Evolutionary conservation across 148 eudicot species (phyloP).

Genomic region (Chenopodium suecicum): DNA sequence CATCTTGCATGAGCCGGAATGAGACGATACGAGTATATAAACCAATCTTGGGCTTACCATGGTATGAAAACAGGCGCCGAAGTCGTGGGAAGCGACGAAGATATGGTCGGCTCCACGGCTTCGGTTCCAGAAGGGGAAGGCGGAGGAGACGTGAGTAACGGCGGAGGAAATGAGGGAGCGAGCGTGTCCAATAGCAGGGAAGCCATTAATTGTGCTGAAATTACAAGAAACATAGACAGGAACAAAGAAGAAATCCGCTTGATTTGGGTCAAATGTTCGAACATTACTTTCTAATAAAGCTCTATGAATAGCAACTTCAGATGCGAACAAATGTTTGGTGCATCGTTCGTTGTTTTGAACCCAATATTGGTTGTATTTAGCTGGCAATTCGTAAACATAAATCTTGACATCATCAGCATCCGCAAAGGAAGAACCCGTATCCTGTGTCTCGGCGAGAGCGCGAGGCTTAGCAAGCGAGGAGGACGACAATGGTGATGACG

Average conservation of each 20-base stretch:
- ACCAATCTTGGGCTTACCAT: constrained; percentile 37
- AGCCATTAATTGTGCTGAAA: constrained; percentile 75
- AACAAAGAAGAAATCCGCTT: constrained; percentile 83
- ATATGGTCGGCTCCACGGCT: constrained; percentile 67
- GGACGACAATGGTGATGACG: neutral
- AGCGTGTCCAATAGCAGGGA: constrained; percentile 76
- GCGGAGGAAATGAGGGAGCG: constrained; percentile 57
- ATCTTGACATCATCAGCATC: constrained; percentile 29
- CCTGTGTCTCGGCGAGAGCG: neutral
- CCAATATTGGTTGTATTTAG: constrained; percentile 65
- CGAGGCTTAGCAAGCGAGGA: constrained; percentile 3
- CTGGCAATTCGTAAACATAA: constrained; percentile 69
- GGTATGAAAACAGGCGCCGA: constrained; percentile 85
- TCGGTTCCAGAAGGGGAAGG: constrained; percentile 75
- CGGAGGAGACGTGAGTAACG: constrained; percentile 42
- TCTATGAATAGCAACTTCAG: constrained; percentile 83
- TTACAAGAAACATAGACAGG: constrained; percentile 88
- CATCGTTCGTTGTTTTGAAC: constrained; percentile 48
- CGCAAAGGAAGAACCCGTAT: too few relatives aligned
- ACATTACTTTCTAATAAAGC: constrained; percentile 44
- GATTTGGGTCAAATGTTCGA: constrained; percentile 55
- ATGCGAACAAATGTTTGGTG: constrained; percentile 65
- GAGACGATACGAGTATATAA: too few relatives aligned
- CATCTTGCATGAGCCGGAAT: too few relatives aligned
- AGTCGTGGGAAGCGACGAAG: constrained; percentile 86